These are phyloP conservation scores for Lactifluus pinguis DNA, from an alignment of 768 basidiomycete species.

Conservation along the genomic window DNA sequence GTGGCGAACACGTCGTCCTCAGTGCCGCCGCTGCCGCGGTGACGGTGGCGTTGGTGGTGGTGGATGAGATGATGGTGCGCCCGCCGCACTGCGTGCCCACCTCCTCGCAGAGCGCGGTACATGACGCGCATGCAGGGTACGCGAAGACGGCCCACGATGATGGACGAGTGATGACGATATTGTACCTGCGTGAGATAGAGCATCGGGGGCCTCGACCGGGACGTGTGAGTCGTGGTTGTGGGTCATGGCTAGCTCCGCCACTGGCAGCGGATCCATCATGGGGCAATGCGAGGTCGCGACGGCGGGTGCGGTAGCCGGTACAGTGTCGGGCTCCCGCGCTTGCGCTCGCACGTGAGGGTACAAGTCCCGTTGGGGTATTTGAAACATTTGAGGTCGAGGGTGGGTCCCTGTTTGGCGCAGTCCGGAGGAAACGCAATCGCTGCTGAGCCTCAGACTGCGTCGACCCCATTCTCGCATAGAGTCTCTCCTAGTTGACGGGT, in stretches of 20 bases:
- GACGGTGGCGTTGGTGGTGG: no score
- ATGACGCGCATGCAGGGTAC: no score
- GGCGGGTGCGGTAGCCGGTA: slow-evolving; percentile 10
- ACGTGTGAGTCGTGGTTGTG: slow-evolving; percentile 11
- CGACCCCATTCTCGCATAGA: slow-evolving; percentile 47
- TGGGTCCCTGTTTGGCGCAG: slow-evolving; percentile 28
- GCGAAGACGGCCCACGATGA: no score
- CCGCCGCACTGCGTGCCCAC: no score
- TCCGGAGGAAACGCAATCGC: slow-evolving; percentile 37
- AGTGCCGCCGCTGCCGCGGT: no score
- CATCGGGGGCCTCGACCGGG: no score
- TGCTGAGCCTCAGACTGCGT: slow-evolving; percentile 47
- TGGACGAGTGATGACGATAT: no score
- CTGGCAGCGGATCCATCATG: background rate
- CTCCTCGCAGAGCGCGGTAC: no score
- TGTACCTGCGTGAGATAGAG: no score
- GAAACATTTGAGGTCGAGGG: background rate
- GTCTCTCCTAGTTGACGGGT: slow-evolving; percentile 12
- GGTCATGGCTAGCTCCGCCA: background rate
- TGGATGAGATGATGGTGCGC: no score
- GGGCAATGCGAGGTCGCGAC: background rate
- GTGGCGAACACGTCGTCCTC: no score
- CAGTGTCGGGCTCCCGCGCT: background rate
- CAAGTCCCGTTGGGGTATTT: background rate
- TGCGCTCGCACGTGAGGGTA: background rate